Evolutionary conservation across 2,329 filamentous ascomycete genomes (phyloP).

Genomic region (Cercospora sesami): DNA sequence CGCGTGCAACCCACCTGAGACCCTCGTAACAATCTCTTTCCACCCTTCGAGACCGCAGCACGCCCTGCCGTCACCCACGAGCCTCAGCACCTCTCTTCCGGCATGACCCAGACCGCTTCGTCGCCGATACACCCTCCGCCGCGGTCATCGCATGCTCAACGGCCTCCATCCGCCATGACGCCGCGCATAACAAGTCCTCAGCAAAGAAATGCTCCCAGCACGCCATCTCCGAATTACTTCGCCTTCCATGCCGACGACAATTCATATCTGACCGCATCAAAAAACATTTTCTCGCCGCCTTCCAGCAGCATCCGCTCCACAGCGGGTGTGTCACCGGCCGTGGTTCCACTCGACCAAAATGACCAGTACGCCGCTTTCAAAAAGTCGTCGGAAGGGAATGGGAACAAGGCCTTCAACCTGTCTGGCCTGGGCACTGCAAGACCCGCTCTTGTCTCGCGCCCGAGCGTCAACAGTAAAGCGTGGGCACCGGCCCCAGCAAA

Average conservation of each 20-base stretch:
- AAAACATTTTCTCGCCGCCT: slow-evolving; percentile 73
- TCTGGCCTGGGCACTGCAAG: slow-evolving; percentile 39
- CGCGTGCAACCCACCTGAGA: too few species aligned
- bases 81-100: too few species aligned
- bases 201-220: slow-evolving; percentile 23
- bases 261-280: slow-evolving; percentile 54
- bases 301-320: slow-evolving; percentile 69
- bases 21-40: too few species aligned
- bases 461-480: slow-evolving; percentile 23
- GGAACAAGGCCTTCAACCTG: slow-evolving; percentile 51
- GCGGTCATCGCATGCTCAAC: too few species aligned
- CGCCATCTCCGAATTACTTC: slow-evolving; percentile 80
- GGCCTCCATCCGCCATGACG: slow-evolving; percentile 24
- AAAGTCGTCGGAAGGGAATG: slow-evolving; percentile 64
- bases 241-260: slow-evolving; percentile 68
- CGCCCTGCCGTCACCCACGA: too few species aligned
- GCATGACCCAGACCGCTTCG: too few species aligned
- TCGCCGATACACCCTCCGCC: too few species aligned
- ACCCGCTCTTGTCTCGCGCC: slow-evolving; percentile 25
- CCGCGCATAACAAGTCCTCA: slow-evolving; percentile 29
- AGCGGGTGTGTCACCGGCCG: slow-evolving; percentile 65
- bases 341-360: slow-evolving; percentile 71
- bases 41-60: too few species aligned
- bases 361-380: slow-evolving; percentile 80
- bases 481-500: slow-evolving; percentile 36